A percentile compares a stretch with the other conserved stretches of the same genome.
Evolutionary conservation across 176 grass and related monocot genomes (phyloP).

Genomic region (Phoenix dactylifera): DNA sequence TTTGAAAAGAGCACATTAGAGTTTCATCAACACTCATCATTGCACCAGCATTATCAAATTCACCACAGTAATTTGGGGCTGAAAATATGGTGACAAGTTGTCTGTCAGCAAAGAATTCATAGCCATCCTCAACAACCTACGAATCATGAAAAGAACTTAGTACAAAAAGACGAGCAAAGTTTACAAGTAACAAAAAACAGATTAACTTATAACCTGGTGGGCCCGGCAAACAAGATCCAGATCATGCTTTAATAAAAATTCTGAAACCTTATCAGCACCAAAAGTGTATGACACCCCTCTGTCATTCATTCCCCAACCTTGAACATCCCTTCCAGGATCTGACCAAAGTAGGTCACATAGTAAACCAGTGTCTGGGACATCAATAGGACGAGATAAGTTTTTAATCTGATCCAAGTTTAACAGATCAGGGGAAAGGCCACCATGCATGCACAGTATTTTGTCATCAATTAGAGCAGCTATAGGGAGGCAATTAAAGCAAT

Average conservation of each 20-base stretch:
- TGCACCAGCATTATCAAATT: slow-evolving; percentile 82
- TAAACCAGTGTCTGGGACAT: slow-evolving; percentile 73
- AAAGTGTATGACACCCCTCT: slow-evolving; percentile 89
- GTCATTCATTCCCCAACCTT: slow-evolving; percentile 91
- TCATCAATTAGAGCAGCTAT: slow-evolving; percentile 90
- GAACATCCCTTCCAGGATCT: slow-evolving; percentile 67
- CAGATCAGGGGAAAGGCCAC: slow-evolving; percentile 82
- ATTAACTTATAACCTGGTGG: slow-evolving; percentile 48
- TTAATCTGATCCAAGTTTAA: slow-evolving; percentile 65
- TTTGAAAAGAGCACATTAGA: slow-evolving; percentile 93
- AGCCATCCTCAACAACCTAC: slow-evolving; percentile 95
- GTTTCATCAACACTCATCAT: slow-evolving; percentile 99
- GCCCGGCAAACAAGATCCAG: slow-evolving; percentile 84
- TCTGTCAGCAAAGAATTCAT: slow-evolving; percentile 90
- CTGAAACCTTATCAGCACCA: slow-evolving; percentile 67
- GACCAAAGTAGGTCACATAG: slow-evolving; percentile 87
- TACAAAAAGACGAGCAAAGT: background rate
- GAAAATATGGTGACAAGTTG: slow-evolving; percentile 93
- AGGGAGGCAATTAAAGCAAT: slow-evolving; percentile 91
- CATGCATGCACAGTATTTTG: slow-evolving; percentile 97
- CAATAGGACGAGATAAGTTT: slow-evolving; percentile 42
- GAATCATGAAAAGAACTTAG: slow-evolving; percentile 25
- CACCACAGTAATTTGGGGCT: slow-evolving; percentile 20
- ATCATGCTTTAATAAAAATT: slow-evolving; percentile 64
- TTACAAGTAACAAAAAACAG: slow-evolving; percentile 1